Conservation (phyloP, 208 protist species). For the Trypanosoma platydactyli region DNA sequence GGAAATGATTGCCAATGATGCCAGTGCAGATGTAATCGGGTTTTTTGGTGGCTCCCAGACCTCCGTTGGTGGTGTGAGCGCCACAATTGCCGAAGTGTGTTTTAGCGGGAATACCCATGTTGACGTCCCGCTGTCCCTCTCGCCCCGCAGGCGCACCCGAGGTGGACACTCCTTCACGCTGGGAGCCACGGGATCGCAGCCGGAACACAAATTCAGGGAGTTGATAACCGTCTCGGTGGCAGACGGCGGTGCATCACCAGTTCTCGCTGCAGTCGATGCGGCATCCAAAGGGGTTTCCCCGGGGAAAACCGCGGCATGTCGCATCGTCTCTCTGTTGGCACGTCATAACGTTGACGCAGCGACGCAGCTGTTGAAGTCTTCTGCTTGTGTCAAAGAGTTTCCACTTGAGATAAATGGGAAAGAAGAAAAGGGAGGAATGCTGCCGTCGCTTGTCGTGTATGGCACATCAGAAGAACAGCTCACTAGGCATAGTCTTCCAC, state of each 20-base stretch:
- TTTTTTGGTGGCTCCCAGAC: conserved; percentile 36
- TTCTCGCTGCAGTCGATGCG: background rate
- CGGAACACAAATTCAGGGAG: conserved; percentile 8
- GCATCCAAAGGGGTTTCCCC: background rate
- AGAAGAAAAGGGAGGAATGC: background rate
- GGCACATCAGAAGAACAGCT: background rate
- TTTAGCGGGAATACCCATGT: conserved; percentile 29
- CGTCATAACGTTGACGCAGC: conserved; percentile 19
- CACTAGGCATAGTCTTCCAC: background rate
- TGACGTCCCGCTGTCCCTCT: conserved; percentile 11
- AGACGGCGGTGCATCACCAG: conserved; percentile 8
- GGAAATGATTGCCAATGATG: conserved; percentile 53
- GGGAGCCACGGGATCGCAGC: conserved; percentile 5
- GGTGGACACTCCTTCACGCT: background rate
- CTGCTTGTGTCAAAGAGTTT: background rate
- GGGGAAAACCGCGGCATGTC: conserved; percentile 13
- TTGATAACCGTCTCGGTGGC: conserved; percentile 31
- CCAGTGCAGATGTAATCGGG: conserved; percentile 34
- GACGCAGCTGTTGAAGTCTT: conserved; percentile 13
- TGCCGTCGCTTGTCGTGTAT: background rate
- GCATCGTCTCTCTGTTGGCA: conserved; percentile 26
- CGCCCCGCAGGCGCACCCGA: background rate
- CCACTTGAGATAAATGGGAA: no score
- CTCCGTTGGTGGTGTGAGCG: conserved; percentile 18
- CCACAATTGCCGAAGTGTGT: conserved; percentile 37